A percentile compares a stretch with the other conserved stretches of the same genome.
Conservation (phyloP, 1,284 basidiomycete genomes). For the Schizophyllum amplum region DNA sequence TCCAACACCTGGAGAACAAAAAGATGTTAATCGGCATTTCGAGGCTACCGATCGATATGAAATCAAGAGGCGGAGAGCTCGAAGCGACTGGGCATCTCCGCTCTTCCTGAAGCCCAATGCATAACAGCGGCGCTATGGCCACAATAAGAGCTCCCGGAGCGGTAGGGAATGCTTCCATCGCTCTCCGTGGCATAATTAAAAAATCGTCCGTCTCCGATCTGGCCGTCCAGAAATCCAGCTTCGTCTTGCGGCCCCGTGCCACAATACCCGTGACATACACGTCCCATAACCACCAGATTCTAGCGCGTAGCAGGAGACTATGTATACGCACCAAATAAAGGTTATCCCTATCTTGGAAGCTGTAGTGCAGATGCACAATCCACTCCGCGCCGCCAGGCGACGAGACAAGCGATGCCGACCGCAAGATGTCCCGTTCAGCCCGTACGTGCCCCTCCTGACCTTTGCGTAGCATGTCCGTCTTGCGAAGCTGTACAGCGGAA, state of each 20-base stretch:
- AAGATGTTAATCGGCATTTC: constrained; percentile 29
- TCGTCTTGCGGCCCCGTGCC: no score
- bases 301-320: constrained; percentile 16
- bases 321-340: constrained; percentile 75
- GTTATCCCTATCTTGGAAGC: constrained; percentile 87
- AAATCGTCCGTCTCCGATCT: no score
- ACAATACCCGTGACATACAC: no score
- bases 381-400: constrained; percentile 72
- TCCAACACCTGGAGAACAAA: constrained; percentile 48
- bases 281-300: neutral
- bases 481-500: constrained; percentile 62
- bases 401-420: constrained; percentile 67
- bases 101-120: no score
- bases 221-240: no score
- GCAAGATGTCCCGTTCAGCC: constrained; percentile 84
- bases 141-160: no score
- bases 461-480: constrained; percentile 94
- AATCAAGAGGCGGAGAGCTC: constrained; percentile 20
- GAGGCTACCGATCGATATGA: constrained; percentile 11
- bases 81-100: no score
- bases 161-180: no score
- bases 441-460: constrained; percentile 97
- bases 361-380: constrained; percentile 92
- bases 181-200: no score
- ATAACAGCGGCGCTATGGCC: no score